Conservation (phyloP, 805 yeast species). For the Wickerhamiella kurtzmanii region DNA sequence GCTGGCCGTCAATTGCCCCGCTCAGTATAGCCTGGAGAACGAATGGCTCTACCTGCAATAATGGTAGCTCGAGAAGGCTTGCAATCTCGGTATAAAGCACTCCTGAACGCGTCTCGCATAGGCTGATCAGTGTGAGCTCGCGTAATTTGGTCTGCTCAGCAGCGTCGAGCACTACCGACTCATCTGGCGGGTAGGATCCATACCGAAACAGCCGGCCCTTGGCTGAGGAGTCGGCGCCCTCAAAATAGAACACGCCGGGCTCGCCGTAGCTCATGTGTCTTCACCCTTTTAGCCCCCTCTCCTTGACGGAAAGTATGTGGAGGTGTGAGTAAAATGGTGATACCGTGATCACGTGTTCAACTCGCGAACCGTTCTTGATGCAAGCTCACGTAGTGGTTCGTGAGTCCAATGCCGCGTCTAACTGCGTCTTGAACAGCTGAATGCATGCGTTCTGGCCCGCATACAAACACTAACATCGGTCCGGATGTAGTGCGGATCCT, state of each 20-base stretch:
- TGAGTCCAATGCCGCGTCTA: slow-evolving; percentile 29
- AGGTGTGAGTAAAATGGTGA: background rate
- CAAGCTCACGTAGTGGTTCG: slow-evolving; percentile 43
- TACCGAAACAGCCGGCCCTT: background rate
- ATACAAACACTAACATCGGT: slow-evolving; percentile 39
- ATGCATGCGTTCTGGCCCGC: slow-evolving; percentile 51
- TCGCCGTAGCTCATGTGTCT: background rate
- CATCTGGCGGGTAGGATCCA: background rate
- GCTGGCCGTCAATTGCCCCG: slow-evolving; percentile 17
- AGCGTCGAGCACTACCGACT: slow-evolving; percentile 4
- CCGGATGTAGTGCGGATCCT: slow-evolving; percentile 30
- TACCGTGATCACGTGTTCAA: slow-evolving; percentile 23
- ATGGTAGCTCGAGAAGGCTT: slow-evolving; percentile 7
- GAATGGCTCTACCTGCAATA: slow-evolving; percentile 14
- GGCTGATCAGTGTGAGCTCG: slow-evolving; percentile 16
- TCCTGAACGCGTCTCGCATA: slow-evolving; percentile 8
- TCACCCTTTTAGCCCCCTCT: too few relatives aligned
- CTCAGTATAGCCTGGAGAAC: slow-evolving; percentile 17
- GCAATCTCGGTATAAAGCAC: slow-evolving; percentile 12
- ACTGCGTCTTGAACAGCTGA: slow-evolving; percentile 42
- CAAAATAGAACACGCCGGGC: slow-evolving; percentile 2
- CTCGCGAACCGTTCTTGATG: slow-evolving; percentile 61
- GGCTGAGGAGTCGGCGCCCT: background rate
- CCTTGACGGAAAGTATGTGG: too few relatives aligned
- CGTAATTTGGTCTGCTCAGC: slow-evolving; percentile 14